Base-by-base conservation (phyloP, 2,329 filamentous ascomycete genomes). In the Diaporthe helianthi region DNA sequence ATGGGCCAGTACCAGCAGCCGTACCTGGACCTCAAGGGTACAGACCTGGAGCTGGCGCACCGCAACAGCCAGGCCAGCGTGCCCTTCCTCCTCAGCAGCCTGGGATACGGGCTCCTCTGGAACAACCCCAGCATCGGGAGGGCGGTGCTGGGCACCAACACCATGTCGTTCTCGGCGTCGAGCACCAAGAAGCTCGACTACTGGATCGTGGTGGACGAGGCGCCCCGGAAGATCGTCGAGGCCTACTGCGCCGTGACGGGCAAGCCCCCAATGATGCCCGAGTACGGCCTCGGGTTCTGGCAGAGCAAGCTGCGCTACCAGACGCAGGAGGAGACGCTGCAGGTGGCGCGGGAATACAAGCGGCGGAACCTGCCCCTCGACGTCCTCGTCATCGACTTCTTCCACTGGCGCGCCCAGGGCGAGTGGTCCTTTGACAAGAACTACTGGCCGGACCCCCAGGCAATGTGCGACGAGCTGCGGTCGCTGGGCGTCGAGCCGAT, bases 1-100 rank as follows among this genome's bases (percentile, higher is more conserved):
- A 91, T 91, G 88, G 89, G 89, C 0, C 89, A 91, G 76, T 91
- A 91, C 70, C 89, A 91, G 73, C 88, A 91, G 72, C 85, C 87
- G 0, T 83, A 81, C 64, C 79, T 91, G n/a, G 83, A 91, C 74
- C 80, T 91, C 60, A 91, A 90, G 73, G 89, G 89, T 0, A 75
- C 81, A 0, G 88, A 91, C 68, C 76, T 91, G 1, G 89, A 91
- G 74, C 82, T 91, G 3, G 88, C 89, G 0, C 89, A 91, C 46
- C 84, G 89, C 1, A 91, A 91, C 74, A 90, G 87, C 0, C 89
- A 91, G 76, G 89, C 89, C 4, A 89, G 84, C 61, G 84, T 91
- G 0, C 89, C 89, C 0, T 91, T 91, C 75, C 83, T 85, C 0
- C 74, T 91, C 0, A 89, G 86, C 0, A 88, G 84, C 2, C 80